These are phyloP conservation scores for Miscanthus lutarioriparius DNA, from an alignment of 176 grass and related monocot genomes.

Conservation along the genomic window DNA sequence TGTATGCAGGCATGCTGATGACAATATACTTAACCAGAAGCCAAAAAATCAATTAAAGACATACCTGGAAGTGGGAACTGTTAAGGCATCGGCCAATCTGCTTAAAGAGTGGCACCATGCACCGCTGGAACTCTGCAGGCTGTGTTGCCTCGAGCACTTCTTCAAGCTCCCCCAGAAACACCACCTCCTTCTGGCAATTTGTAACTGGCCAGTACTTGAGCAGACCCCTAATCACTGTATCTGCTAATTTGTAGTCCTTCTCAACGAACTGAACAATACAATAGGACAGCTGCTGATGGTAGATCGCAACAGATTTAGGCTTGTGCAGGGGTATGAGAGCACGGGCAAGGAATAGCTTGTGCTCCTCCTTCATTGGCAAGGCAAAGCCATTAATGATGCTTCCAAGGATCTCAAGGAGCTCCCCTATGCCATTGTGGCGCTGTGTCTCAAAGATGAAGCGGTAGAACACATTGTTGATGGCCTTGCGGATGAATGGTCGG, in stretches of 20 bases:
- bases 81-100: conserved; percentile 90
- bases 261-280: conserved; percentile 89
- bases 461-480: conserved; percentile 90
- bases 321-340: conserved; percentile 81
- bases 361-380: conserved; percentile 91
- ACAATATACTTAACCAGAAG: conserved; percentile 11
- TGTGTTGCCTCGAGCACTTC: conserved; percentile 87
- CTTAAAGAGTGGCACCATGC: conserved; percentile 89
- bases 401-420: conserved; percentile 82
- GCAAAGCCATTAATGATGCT: conserved; percentile 96
- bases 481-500: conserved; percentile 82
- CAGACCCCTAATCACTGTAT: conserved; percentile 75
- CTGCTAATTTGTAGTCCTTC: conserved; percentile 91
- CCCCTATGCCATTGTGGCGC: conserved; percentile 73
- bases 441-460: conserved; percentile 91
- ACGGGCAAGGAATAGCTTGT: conserved; percentile 80
- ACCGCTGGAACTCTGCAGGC: conserved; percentile 73
- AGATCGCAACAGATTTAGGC: conserved; percentile 73
- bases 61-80: conserved; percentile 87
- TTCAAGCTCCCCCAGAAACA: conserved; percentile 83
- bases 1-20: neutral
- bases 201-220: conserved; percentile 91
- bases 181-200: conserved; percentile 94
- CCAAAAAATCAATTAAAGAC: neutral
- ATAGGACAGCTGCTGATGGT: conserved; percentile 86